Evolutionary conservation across 2,329 filamentous ascomycete genomes (phyloP).

Genomic region (Ophiostoma australiae): DNA sequence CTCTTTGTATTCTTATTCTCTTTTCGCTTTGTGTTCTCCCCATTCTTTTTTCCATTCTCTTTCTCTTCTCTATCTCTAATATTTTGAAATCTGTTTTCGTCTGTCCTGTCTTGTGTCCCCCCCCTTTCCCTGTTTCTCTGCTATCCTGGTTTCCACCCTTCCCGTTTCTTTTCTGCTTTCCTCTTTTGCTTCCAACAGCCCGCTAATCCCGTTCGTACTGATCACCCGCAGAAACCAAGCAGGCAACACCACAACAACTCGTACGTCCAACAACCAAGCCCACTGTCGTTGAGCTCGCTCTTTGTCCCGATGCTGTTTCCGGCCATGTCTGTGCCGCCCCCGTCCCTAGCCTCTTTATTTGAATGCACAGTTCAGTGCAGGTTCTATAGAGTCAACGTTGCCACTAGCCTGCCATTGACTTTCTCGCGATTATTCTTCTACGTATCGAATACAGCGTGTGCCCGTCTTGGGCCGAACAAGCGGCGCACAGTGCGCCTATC

Average conservation of each 20-base stretch:
- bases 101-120: background rate
- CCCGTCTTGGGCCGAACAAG: no score
- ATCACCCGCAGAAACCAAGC: background rate
- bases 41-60: background rate
- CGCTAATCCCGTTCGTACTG: background rate
- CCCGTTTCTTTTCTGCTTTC: background rate
- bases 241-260: background rate
- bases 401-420: background rate
- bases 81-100: background rate
- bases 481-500: background rate
- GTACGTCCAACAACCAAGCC: background rate
- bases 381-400: background rate
- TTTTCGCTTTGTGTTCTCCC: no score
- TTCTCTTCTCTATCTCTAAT: background rate
- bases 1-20: background rate
- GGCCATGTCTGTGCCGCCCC: background rate
- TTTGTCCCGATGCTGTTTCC: slow-evolving; percentile 6
- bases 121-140: background rate
- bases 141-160: no score
- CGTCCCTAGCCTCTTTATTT: background rate
- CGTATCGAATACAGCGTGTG: no score
- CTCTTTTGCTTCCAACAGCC: background rate
- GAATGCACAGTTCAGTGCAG: no score
- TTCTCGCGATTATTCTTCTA: no score
- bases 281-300: background rate